A percentile compares a stretch with the other conserved stretches of the same genome.
Evolutionary conservation across 768 basidiomycete species (phyloP).

Genomic region (Cantharellus anzutake): DNA sequence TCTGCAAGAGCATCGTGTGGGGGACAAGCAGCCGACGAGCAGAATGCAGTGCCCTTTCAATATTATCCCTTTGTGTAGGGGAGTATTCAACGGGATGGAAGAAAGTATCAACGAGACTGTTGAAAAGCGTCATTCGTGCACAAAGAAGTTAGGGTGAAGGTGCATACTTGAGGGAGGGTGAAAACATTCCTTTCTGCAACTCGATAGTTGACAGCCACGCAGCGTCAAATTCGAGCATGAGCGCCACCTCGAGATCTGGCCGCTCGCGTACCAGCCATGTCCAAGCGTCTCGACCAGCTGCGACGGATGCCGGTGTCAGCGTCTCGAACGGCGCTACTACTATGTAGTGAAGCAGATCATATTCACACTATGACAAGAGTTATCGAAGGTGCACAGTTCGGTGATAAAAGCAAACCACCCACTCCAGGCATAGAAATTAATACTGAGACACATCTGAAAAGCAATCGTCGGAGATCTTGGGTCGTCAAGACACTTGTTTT

Average conservation of each 20-base stretch:
- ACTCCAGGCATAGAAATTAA: slow-evolving; percentile 41
- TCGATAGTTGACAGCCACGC: slow-evolving; percentile 77
- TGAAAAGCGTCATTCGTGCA: background rate
- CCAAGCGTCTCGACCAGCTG: slow-evolving; percentile 86
- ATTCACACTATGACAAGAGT: slow-evolving; percentile 40
- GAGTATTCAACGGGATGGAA: slow-evolving; percentile 69
- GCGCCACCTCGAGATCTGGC: slow-evolving; percentile 56
- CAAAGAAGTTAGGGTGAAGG: background rate
- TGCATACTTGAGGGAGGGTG: slow-evolving; percentile 55
- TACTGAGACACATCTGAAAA: slow-evolving; percentile 74
- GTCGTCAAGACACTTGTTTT: slow-evolving; percentile 61
- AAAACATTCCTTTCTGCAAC: slow-evolving; percentile 68
- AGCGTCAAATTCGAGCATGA: slow-evolving; percentile 71
- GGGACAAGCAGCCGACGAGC: slow-evolving; percentile 65
- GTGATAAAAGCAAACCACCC: slow-evolving; percentile 22
- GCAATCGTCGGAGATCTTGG: slow-evolving; percentile 62
- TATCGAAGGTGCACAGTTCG: background rate
- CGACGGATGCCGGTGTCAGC: slow-evolving; percentile 69
- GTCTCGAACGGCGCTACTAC: slow-evolving; percentile 78
- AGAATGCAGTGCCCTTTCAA: slow-evolving; percentile 49
- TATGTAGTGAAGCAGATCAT: slow-evolving; percentile 69
- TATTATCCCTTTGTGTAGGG: slow-evolving; percentile 70
- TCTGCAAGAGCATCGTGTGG: slow-evolving; percentile 67
- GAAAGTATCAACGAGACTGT: slow-evolving; percentile 78
- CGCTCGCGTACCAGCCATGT: slow-evolving; percentile 87